A percentile compares a stretch with the other conserved stretches of the same genome.
Evolutionary conservation across 2,329 filamentous ascomycete genomes (phyloP).

Genomic region (Trichoderma gracile): DNA sequence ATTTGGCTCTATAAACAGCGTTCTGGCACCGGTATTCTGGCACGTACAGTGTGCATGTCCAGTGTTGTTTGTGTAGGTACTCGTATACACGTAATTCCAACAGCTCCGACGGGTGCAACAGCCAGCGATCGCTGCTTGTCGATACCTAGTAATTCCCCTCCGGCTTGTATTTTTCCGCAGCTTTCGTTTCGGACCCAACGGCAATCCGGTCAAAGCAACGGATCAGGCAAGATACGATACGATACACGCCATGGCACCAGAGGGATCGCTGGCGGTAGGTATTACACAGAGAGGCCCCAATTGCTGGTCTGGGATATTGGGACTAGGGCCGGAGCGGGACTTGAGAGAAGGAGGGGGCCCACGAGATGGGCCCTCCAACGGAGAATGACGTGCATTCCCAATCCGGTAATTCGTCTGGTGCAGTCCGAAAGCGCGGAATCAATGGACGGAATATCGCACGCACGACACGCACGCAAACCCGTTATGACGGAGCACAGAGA

Average conservation of each 20-base stretch:
- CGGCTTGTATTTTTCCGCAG: background rate
- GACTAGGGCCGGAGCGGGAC: constrained; percentile 8
- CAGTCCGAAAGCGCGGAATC: background rate
- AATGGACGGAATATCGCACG: background rate
- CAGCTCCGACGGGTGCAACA: constrained; percentile 30
- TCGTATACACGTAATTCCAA: background rate
- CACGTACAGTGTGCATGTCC: background rate
- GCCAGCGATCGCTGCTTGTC: constrained; percentile 4
- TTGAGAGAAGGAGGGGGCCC: background rate
- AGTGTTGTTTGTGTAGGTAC: too few species aligned
- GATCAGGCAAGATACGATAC: background rate
- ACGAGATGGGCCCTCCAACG: constrained; percentile 1
- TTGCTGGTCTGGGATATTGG: constrained; percentile 6
- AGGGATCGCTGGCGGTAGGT: background rate
- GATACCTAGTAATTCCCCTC: background rate
- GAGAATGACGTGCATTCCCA: constrained; percentile 18
- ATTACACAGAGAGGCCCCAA: background rate
- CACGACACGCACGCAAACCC: background rate
- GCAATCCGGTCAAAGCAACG: background rate
- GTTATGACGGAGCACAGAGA: background rate
- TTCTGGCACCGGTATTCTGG: background rate
- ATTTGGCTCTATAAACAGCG: background rate
- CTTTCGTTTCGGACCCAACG: background rate
- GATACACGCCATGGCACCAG: too few species aligned
- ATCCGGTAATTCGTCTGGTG: constrained; percentile 23